Evolutionary conservation across 768 basidiomycete species (phyloP).

Genomic region (Leccinum ochraceum): DNA sequence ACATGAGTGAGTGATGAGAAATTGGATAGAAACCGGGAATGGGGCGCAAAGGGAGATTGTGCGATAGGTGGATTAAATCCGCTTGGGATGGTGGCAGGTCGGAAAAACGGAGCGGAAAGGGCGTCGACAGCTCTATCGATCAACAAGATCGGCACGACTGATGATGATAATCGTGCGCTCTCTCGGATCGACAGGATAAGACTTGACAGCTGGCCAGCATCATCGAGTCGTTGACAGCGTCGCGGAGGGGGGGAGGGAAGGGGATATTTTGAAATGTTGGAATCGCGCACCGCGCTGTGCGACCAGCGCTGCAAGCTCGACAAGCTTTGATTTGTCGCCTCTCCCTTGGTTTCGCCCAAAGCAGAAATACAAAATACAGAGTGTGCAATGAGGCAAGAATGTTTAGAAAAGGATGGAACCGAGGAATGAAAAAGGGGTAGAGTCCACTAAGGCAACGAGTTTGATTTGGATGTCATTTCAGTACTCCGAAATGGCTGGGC

Average conservation of each 20-base stretch:
- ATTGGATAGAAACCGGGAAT: constrained; percentile 14
- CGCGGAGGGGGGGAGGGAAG: constrained; percentile 6
- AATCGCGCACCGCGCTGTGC: constrained; percentile 35
- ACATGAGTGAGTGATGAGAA: constrained; percentile 24
- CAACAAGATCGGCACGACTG: constrained; percentile 41
- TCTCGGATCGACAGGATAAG: constrained; percentile 37
- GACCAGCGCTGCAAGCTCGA: constrained; percentile 34
- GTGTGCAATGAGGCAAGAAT: constrained; percentile 35
- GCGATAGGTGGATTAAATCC: constrained; percentile 30
- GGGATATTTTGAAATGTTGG: constrained; percentile 24
- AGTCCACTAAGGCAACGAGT: constrained; percentile 26
- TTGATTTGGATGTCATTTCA: constrained; percentile 23
- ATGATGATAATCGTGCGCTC: constrained; percentile 31
- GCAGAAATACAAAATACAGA: constrained; percentile 36
- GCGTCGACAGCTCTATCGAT: constrained; percentile 42
- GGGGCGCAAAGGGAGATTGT: constrained; percentile 26
- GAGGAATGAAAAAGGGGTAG: constrained; percentile 38
- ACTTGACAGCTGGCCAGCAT: constrained; percentile 37
- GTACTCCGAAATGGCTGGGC: constrained; percentile 35
- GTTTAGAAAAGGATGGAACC: constrained; percentile 29
- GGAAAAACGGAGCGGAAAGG: constrained; percentile 28
- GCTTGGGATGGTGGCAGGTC: constrained; percentile 23
- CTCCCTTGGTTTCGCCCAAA: constrained; percentile 29
- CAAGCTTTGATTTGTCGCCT: constrained; percentile 20
- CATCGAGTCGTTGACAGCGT: constrained; percentile 39